phyloP scores from a whole-genome alignment of 2,329 filamentous ascomycete species.

The Neurospora sp. region DNA sequence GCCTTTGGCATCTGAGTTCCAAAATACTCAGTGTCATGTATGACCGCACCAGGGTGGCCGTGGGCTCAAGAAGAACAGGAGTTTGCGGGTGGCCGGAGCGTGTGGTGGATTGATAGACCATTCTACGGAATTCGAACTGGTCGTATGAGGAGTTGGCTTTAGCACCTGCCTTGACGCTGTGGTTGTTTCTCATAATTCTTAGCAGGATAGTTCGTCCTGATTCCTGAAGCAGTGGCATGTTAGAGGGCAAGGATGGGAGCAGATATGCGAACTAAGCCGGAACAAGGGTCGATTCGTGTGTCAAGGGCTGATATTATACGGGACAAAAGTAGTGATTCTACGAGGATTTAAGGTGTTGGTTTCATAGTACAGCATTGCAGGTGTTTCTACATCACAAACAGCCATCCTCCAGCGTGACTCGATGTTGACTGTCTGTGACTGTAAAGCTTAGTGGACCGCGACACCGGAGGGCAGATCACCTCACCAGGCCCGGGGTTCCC shows the following conservation, averaged over 20 bases:
- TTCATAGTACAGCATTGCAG: neutral
- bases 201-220: neutral
- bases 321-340: neutral
- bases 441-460: neutral
- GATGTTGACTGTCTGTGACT: neutral
- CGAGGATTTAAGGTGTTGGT: neutral
- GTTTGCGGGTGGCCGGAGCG: slow-evolving; percentile 4
- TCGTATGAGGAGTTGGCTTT: slow-evolving; percentile 11
- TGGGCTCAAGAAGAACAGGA: slow-evolving; percentile 6
- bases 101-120: slow-evolving; percentile 9
- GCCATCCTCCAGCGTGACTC: neutral
- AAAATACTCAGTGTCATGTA: neutral
- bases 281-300: neutral
- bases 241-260: neutral
- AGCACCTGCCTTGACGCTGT: slow-evolving; percentile 9
- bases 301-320: neutral
- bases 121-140: slow-evolving; percentile 9
- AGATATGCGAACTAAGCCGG: neutral
- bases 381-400: neutral
- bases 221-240: neutral
- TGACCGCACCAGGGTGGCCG: slow-evolving; percentile 4
- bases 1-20: neutral
- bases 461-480: neutral
- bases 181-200: slow-evolving; percentile 11
- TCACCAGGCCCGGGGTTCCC: neutral